These are phyloP conservation scores for Ziziphus jujuba DNA, from an alignment of 306 rosid species.

Conservation along the genomic window DNA sequence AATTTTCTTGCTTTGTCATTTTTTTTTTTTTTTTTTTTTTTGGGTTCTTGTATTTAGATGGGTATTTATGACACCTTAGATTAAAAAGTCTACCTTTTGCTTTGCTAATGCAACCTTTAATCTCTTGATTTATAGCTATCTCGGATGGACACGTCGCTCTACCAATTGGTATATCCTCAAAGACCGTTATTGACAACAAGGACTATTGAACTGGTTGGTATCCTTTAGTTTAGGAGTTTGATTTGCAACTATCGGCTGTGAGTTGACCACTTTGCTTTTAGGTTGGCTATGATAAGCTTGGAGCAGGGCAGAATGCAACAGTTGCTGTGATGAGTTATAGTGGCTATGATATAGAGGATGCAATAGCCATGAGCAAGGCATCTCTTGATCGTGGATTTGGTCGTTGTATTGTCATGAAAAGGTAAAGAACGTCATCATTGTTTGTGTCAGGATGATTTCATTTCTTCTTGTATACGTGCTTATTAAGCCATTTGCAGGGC, in stretches of 20 bases:
- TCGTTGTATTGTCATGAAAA: conserved; percentile 93
- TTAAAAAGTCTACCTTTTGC: background rate
- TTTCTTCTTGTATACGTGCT: conserved; percentile 4
- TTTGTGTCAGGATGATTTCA: conserved; percentile 15
- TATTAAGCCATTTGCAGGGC: background rate
- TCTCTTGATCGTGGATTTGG: conserved; percentile 99
- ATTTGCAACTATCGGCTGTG: background rate
- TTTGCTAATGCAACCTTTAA: conserved; percentile 10
- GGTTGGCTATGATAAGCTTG: conserved; percentile 98
- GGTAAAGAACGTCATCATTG: conserved; percentile 34
- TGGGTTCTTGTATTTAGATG: background rate
- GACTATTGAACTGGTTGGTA: conserved; percentile 91
- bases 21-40: background rate
- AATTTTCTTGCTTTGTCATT: background rate
- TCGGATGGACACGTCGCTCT: conserved; percentile 81
- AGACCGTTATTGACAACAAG: conserved; percentile 86
- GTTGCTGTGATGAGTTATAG: conserved; percentile 99
- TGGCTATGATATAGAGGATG: conserved; percentile 99
- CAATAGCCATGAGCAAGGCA: conserved; percentile 94
- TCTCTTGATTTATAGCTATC: conserved; percentile 48
- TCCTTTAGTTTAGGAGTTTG: conserved; percentile 12
- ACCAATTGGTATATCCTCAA: conserved; percentile 92
- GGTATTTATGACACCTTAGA: background rate
- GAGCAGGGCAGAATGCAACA: conserved; percentile 98
- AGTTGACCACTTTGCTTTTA: conserved; percentile 34